phyloP scores from a whole-genome alignment of 2,329 filamentous ascomycete genomes.

The Aspergillus sojae region DNA sequence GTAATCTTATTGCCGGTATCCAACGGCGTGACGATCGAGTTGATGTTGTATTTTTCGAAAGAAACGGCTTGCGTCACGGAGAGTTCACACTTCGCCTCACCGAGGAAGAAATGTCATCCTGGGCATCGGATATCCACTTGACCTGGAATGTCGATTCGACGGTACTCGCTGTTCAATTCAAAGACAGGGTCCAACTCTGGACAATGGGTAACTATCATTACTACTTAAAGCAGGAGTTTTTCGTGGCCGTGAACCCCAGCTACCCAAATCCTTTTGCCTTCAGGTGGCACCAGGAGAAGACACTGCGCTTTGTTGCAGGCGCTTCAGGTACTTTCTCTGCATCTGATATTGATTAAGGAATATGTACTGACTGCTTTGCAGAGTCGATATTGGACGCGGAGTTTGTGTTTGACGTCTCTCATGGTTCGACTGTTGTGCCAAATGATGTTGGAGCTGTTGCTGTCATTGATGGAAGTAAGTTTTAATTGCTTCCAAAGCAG shows the following conservation, averaged over 20 bases:
- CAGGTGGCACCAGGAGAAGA: conserved; percentile 83
- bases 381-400: conserved; percentile 63
- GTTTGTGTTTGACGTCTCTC: conserved; percentile 67
- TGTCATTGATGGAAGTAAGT: conserved; percentile 77
- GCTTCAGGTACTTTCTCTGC: conserved; percentile 46
- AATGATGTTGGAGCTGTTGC: conserved; percentile 77
- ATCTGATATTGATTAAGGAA: conserved; percentile 12
- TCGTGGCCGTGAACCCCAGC: conserved; percentile 38
- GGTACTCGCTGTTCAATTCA: conserved; percentile 78
- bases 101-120: conserved; percentile 58
- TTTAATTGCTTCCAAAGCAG: not conserved
- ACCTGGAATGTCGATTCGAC: conserved; percentile 92
- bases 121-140: conserved; percentile 64
- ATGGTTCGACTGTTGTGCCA: conserved; percentile 70
- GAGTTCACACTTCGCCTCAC: conserved; percentile 79
- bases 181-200: conserved; percentile 84
- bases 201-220: conserved; percentile 98
- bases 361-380: conserved; percentile 18
- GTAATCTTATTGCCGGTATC: conserved; percentile 86
- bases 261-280: conserved; percentile 33
- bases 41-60: conserved; percentile 92
- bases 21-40: conserved; percentile 70
- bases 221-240: conserved; percentile 91
- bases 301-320: conserved; percentile 67
- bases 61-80: conserved; percentile 95